A percentile compares a stretch with the other conserved stretches of the same genome.
phyloP scores from a whole-genome alignment of 768 basidiomycete species.

The Phylloporus arenicola region DNA sequence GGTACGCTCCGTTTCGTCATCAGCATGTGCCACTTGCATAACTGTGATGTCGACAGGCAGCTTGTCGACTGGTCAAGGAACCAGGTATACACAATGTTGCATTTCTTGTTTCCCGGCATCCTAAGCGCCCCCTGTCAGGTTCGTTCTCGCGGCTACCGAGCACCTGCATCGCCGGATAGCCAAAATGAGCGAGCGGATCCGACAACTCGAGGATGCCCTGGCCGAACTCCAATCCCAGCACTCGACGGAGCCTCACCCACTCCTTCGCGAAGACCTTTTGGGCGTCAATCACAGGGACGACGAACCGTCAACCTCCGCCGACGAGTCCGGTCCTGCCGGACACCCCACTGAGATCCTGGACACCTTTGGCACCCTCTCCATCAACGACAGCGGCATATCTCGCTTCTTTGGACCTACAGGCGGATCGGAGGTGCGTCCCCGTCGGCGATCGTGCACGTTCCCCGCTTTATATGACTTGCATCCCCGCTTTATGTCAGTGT shows the following conservation, averaged over 20 bases:
- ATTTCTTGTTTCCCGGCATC: conserved; percentile 1
- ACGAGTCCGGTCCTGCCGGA: conserved; percentile 13
- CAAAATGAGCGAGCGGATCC: conserved; percentile 48
- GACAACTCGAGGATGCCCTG: conserved; percentile 59
- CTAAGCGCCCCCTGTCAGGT: conserved; percentile 28
- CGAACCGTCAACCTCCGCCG: conserved; percentile 19
- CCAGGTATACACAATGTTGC: conserved; percentile 40
- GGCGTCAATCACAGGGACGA: conserved; percentile 28
- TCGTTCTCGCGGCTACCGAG: conserved; percentile 61
- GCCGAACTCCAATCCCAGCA: conserved; percentile 43
- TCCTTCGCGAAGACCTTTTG: conserved; percentile 52
- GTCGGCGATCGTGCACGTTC: conserved; percentile 5
- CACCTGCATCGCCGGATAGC: conserved; percentile 56
- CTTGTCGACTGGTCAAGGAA: conserved; percentile 75
- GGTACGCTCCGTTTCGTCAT: conserved; percentile 36
- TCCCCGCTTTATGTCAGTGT: conserved; percentile 21
- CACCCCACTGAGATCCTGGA: conserved; percentile 45
- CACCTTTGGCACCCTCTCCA: conserved; percentile 55
- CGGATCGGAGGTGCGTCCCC: conserved; percentile 54
- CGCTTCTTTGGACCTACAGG: conserved; percentile 64
- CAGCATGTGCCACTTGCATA: not conserved
- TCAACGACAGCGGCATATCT: conserved; percentile 55
- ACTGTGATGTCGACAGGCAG: conserved; percentile 40
- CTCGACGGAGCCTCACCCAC: conserved; percentile 53
- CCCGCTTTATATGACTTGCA: conserved; percentile 6